Conservation (phyloP, 2,329 filamentous ascomycete species). For the Paraconiothyrium brasiliense region DNA sequence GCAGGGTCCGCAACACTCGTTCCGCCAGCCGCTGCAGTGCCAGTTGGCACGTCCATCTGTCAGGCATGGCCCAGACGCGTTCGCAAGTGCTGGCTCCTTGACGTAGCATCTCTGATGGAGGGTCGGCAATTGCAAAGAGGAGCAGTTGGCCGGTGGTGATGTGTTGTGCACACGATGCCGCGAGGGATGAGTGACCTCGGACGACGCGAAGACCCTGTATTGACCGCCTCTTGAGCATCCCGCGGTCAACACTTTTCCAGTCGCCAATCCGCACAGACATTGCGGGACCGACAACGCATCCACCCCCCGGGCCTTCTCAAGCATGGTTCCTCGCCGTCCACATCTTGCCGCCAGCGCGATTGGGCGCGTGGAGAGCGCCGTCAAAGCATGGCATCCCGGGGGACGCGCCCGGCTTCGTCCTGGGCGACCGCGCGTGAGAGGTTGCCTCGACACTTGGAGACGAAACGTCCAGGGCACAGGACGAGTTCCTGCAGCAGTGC, state of each 20-base stretch:
- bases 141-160: neutral
- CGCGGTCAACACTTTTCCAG: slow-evolving; percentile 22
- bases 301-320: slow-evolving; percentile 20
- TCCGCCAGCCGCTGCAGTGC: slow-evolving; percentile 11
- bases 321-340: slow-evolving; percentile 32
- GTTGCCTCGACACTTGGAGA: slow-evolving; percentile 32
- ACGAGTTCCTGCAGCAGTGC: slow-evolving; percentile 28
- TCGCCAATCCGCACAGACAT: slow-evolving; percentile 34
- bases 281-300: slow-evolving; percentile 36
- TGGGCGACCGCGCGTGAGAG: slow-evolving; percentile 20
- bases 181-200: neutral
- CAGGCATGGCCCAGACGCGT: slow-evolving; percentile 3
- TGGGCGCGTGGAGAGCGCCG: slow-evolving; percentile 19
- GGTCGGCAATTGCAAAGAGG: slow-evolving; percentile 1
- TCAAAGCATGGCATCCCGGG: slow-evolving; percentile 17
- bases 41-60: slow-evolving; percentile 13
- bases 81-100: neutral
- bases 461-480: slow-evolving; percentile 27
- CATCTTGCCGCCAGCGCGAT: slow-evolving; percentile 28
- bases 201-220: slow-evolving; percentile 10
- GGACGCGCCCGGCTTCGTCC: slow-evolving; percentile 11
- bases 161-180: neutral
- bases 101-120: slow-evolving; percentile 4
- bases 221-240: slow-evolving; percentile 5
- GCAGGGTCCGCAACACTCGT: slow-evolving; percentile 8